Base-by-base conservation (phyloP, 2,329 filamentous ascomycete species). In the Trichoderma lentiforme region DNA sequence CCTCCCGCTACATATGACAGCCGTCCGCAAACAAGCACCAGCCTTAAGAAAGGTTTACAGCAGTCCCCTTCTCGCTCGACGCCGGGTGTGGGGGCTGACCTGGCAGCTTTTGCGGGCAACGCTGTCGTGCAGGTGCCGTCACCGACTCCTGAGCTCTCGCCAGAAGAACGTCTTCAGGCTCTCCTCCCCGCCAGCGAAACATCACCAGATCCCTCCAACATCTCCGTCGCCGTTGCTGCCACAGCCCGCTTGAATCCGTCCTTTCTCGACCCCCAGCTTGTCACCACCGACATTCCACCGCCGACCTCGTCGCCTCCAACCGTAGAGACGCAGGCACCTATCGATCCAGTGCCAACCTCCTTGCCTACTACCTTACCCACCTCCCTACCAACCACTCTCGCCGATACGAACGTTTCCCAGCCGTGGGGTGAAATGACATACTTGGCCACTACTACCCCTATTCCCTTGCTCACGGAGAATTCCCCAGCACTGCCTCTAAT, bases 391-490 rank as follows among this genome's bases (percentile, higher is more conserved):
- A 74, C 74, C 6, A 71, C 76, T 14, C 74, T 76, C 2, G 68
- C 76, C 34, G 78, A 78, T 24, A 73, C 74, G 7, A 76, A 74
- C 1, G 73, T 74, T 39, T 73, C 79, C 56, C 86, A 86, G 73
- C 85, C 86, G 1, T 88, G 86, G 86, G 86, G 86, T 3, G 85
- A 87, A 75, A 84, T 87, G 79, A 86, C 85, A 12, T 87, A 87
- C 73, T 74, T 86, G 57, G 77, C 85, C 3, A 82, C 79, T 47
- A 76, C 78, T 14, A 74, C 80, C 3, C 77, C 81, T n/a, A 76
- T 78, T 12, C 75, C 81, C 1, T 73, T 81, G 2, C 70, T 80
- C 9, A 75, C 74, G 9, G 79, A 82, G 2, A 77, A 78, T 57
- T 76, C 79, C 6, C 76, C 78, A 7, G 76, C 80, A 3, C 78